A percentile compares a stretch with the other conserved stretches of the same genome.
Evolutionary conservation across 1,284 basidiomycete species (phyloP).

Genomic region (Moniliella sp.): DNA sequence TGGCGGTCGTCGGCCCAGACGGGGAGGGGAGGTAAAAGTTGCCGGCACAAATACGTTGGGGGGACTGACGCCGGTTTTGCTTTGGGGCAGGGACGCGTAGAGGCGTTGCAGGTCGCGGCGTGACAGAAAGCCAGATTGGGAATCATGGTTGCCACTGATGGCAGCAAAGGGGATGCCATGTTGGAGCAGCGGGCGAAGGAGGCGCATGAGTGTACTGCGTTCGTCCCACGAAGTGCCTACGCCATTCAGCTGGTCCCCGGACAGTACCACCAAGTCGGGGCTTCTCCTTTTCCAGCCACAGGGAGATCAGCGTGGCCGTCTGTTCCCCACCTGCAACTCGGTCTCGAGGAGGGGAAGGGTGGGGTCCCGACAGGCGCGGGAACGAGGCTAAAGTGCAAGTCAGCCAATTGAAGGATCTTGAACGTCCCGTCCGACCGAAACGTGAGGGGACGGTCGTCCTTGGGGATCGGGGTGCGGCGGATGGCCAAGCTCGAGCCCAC

Average conservation of each 20-base stretch:
- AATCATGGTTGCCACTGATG: slow-evolving; percentile 61
- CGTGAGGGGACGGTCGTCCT: slow-evolving; percentile 3
- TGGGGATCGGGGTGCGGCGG: slow-evolving; percentile 8
- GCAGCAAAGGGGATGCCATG: slow-evolving; percentile 58
- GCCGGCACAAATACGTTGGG: slow-evolving; percentile 52
- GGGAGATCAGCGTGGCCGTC: slow-evolving; percentile 9
- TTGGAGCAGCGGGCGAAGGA: slow-evolving; percentile 52
- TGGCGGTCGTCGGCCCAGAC: slow-evolving; percentile 43
- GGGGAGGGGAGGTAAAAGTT: slow-evolving; percentile 5
- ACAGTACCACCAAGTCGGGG: slow-evolving; percentile 64
- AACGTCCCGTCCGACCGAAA: slow-evolving; percentile 19
- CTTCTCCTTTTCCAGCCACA: slow-evolving; percentile 47
- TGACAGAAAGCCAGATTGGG: slow-evolving; percentile 12
- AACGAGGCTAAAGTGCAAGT: slow-evolving; percentile 21
- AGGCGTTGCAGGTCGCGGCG: slow-evolving; percentile 44
- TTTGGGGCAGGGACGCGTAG: slow-evolving; percentile 56
- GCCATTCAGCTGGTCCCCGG: slow-evolving; percentile 34
- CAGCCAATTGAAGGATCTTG: slow-evolving; percentile 27
- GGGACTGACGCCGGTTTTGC: slow-evolving; percentile 56
- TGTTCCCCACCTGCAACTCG: too few species aligned
- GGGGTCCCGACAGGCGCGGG: too few species aligned
- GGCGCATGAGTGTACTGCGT: slow-evolving; percentile 64
- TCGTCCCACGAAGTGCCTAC: slow-evolving; percentile 71
- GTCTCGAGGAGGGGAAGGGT: slow-evolving; percentile 3
- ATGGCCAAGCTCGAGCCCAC: slow-evolving; percentile 9